Percentiles rank a stretch among this genome's conserved stretches.
Conservation (phyloP, 2,329 filamentous ascomycete genomes). For the Lanzia echinophila region DNA sequence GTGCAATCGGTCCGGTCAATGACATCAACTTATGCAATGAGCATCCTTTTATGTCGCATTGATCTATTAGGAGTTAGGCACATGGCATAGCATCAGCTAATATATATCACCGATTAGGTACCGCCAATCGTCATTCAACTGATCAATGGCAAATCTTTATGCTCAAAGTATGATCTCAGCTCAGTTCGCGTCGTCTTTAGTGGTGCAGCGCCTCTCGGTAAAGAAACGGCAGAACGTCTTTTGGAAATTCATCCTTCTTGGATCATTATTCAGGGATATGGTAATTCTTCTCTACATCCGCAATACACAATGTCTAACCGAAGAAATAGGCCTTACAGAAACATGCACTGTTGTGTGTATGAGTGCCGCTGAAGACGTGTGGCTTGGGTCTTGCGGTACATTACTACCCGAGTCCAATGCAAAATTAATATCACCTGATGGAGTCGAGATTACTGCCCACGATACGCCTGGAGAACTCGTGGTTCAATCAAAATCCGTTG, state of each 20-base stretch:
- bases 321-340: constrained; percentile 60
- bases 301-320: neutral
- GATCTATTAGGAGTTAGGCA: constrained; percentile 49
- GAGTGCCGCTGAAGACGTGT: constrained; percentile 55
- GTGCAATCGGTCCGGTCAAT: too few relatives aligned
- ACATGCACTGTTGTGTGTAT: constrained; percentile 63
- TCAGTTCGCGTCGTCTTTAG: constrained; percentile 61
- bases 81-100: neutral
- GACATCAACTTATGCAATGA: too few relatives aligned
- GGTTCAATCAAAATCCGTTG: constrained; percentile 68
- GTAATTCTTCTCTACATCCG: constrained; percentile 31
- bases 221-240: constrained; percentile 63
- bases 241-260: constrained; percentile 56
- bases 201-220: constrained; percentile 71
- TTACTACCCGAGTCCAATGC: constrained; percentile 59
- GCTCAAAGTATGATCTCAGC: constrained; percentile 64
- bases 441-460: constrained; percentile 56
- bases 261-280: constrained; percentile 65
- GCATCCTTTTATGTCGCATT: too few relatives aligned
- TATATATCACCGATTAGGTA: constrained; percentile 40
- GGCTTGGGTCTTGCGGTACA: constrained; percentile 65
- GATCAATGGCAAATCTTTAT: constrained; percentile 54
- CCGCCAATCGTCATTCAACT: constrained; percentile 78
- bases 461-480: constrained; percentile 75
- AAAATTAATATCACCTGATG: constrained; percentile 61